Evolutionary conservation across 371 early-diverging fungal genomes (phyloP).

Genomic region (Furculomyces boomerangus): DNA sequence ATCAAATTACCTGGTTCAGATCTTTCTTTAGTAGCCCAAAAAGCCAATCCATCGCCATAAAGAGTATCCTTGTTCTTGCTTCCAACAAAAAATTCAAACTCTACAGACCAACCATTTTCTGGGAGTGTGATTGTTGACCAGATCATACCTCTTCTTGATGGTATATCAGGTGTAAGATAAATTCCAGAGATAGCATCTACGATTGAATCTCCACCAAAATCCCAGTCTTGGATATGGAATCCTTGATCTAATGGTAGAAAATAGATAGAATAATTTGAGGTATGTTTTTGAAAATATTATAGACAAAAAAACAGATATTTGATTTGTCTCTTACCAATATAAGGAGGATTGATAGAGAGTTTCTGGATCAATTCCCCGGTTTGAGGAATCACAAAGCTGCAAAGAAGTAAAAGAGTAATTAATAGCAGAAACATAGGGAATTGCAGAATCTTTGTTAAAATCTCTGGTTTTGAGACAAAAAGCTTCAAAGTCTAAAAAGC

Average conservation of each 20-base stretch:
- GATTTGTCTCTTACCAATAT: too few species aligned
- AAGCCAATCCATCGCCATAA: slow-evolving; percentile 90
- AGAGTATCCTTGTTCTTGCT: slow-evolving; percentile 35
- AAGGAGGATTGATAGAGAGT: too few species aligned
- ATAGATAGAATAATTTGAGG: too few species aligned
- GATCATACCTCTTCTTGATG: slow-evolving; percentile 65
- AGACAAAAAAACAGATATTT: too few species aligned
- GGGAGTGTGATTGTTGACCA: slow-evolving; percentile 62
- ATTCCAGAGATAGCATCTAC: slow-evolving; percentile 54
- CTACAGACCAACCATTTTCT: slow-evolving; percentile 60
- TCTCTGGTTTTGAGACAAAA: too few species aligned
- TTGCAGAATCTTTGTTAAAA: too few species aligned
- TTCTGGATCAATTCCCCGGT: too few species aligned
- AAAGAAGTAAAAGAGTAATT: too few species aligned
- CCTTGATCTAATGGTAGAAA: slow-evolving; percentile 20
- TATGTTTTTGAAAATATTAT: too few species aligned
- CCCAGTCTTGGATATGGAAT: slow-evolving; percentile 23
- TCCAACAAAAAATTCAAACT: slow-evolving; percentile 78
- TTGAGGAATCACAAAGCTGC: too few species aligned
- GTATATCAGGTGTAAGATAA: slow-evolving; percentile 65
- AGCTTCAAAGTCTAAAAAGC: too few species aligned
- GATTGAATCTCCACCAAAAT: slow-evolving; percentile 26
- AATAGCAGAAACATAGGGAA: too few species aligned
- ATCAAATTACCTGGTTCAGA: slow-evolving; percentile 13
- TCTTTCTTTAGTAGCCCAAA: slow-evolving; percentile 60